Evolutionary conservation across 306 rosid species (phyloP), one percentile per base, ranked within the genome.

Genomic region (Trifolium dubium): DNA sequence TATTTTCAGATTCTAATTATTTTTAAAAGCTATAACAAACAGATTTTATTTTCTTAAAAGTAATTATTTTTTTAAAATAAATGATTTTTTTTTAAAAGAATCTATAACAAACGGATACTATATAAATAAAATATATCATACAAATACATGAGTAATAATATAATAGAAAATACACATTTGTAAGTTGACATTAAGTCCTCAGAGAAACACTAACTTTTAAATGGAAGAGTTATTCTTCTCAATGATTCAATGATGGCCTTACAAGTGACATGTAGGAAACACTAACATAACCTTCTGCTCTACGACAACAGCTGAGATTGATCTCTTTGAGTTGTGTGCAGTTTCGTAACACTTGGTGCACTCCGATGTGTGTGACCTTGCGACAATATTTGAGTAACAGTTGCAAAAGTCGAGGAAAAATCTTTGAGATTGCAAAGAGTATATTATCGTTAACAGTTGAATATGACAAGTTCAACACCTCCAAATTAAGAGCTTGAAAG

Each of bases 281-380:
- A 60, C 77, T 78, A 56, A 55, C 55, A 70, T 12, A 1, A 43
- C 2, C 23, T 23, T 0, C 13, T 69, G 86, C 79, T 8, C 56
- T 56, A 31, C 39, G 4, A 75, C 96, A 89, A 17, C 35, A 29
- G 76, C 56, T 73, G 64, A 92, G 79, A 80, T 85, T 82, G 65
- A 93, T 82, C 86, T 83, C 84, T 83, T 81, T 83, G 79, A 93
- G 37, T 70, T 63, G 15, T 64, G 32, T 81, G 86, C 96, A 93
- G 32, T 77, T 83, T 73, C 43, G 34, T 28, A 85, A 82, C 32
- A 89, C 87, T 32, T 75, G 75, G 81, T 67, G 81, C 79, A 83
- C 84, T 55, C 98, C 97, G n/a, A 81, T 69, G 3, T 28, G 54
- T 10, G 90, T 89, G 61, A 93, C 85, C 55, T 54, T 11, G 29